A percentile compares a stretch with the other conserved stretches of the same genome.
These are phyloP conservation scores for Brassica cretica DNA, from an alignment of 345 rosid genomes.

Conservation along the genomic window DNA sequence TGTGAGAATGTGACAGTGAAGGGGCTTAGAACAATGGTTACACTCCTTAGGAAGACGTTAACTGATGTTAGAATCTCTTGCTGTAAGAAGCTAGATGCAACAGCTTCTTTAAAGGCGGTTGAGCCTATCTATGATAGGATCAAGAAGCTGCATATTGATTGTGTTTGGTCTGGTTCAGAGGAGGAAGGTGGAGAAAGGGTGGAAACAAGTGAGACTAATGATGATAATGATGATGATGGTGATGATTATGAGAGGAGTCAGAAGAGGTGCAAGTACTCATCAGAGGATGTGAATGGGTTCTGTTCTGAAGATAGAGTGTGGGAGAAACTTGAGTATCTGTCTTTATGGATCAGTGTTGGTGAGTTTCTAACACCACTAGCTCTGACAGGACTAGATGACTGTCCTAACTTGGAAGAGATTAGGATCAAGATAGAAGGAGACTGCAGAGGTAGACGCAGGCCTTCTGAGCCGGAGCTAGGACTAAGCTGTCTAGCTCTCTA, in stretches of 20 bases:
- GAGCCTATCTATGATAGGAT: constrained; percentile 68
- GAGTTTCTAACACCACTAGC: constrained; percentile 64
- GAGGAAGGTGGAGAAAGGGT: constrained; percentile 14
- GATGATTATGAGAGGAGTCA: constrained; percentile 35
- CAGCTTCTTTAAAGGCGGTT: constrained; percentile 54
- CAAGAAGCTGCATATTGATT: constrained; percentile 74
- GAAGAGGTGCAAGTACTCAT: constrained; percentile 54
- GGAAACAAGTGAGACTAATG: constrained; percentile 3
- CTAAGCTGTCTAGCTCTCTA: constrained; percentile 59
- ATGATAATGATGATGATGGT: constrained; percentile 9
- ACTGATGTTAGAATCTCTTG: constrained; percentile 68
- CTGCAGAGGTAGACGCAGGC: constrained; percentile 64
- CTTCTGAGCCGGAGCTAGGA: constrained; percentile 58
- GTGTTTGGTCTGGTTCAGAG: constrained; percentile 64
- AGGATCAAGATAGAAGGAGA: constrained; percentile 83
- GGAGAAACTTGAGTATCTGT: constrained; percentile 65
- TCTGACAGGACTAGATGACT: constrained; percentile 58
- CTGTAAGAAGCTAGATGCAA: constrained; percentile 64
- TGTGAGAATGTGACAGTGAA: constrained; percentile 69
- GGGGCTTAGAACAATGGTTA: constrained; percentile 67
- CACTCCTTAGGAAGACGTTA: constrained; percentile 49
- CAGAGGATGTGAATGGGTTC: constrained; percentile 43
- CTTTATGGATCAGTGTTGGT: constrained; percentile 79
- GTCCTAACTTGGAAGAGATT: constrained; percentile 88
- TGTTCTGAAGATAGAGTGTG: constrained; percentile 55